phyloP scores from a whole-genome alignment of 768 basidiomycete genomes.

The Boletus rubescentipes region DNA sequence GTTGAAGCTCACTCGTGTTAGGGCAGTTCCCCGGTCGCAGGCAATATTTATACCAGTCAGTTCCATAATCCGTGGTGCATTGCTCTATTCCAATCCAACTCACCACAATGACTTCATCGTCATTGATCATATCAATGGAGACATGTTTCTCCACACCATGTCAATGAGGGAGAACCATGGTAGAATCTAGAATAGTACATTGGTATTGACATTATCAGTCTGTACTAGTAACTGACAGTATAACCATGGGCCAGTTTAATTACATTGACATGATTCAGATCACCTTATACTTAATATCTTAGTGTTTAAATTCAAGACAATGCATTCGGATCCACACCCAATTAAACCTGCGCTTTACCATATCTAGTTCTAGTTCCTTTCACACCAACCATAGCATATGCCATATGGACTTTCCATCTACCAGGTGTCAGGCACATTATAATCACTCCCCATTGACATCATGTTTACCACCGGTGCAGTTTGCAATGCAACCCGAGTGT shows the following conservation, averaged over 20 bases:
- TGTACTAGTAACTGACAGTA: no score
- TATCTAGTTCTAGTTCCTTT: no score
- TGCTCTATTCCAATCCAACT: background rate
- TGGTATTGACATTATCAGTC: no score
- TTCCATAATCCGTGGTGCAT: background rate
- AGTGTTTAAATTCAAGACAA: no score
- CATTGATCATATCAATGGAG: background rate
- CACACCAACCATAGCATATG: no score
- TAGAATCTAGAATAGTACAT: no score
- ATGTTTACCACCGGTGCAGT: conserved; percentile 87
- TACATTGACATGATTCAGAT: no score
- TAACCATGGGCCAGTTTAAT: no score
- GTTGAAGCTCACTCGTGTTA: background rate
- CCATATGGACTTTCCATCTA: conserved; percentile 78
- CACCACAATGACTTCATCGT: background rate
- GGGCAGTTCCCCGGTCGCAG: background rate
- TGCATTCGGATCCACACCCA: no score
- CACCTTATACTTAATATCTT: no score
- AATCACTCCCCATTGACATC: conserved; percentile 63
- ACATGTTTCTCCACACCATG: background rate
- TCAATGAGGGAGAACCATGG: background rate
- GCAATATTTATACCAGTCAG: background rate
- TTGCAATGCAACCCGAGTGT: conserved; percentile 81
- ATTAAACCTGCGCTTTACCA: no score
- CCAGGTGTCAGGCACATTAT: conserved; percentile 74